These are phyloP conservation scores for Zygoascus ofunaensis DNA, from an alignment of 805 yeast species.

Conservation along the genomic window DNA sequence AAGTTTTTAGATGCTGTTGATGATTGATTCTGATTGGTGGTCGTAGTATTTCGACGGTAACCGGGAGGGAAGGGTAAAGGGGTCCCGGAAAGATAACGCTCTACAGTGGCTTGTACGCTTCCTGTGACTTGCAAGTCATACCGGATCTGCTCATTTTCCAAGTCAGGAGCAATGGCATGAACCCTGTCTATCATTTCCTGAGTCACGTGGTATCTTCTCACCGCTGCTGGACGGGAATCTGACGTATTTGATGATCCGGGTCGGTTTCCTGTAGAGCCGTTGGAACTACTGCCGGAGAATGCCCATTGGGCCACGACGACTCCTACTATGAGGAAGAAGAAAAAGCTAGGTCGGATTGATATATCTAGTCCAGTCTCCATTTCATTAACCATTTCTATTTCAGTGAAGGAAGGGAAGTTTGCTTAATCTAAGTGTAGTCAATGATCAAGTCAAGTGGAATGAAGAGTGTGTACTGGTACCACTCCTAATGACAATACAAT, in stretches of 20 bases:
- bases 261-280: neutral
- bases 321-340: slow-evolving; percentile 16
- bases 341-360: too few species aligned
- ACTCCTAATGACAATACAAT: too few species aligned
- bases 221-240: slow-evolving; percentile 2
- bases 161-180: slow-evolving; percentile 67
- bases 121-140: slow-evolving; percentile 58
- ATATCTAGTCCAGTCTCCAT: too few species aligned
- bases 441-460: too few species aligned
- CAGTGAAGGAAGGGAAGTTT: too few species aligned
- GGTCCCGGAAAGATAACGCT: slow-evolving; percentile 54
- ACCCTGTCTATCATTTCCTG: slow-evolving; percentile 73
- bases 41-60: slow-evolving; percentile 3
- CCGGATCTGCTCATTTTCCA: slow-evolving; percentile 61
- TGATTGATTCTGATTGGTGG: slow-evolving; percentile 7
- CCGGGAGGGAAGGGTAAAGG: slow-evolving; percentile 37
- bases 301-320: slow-evolving; percentile 17
- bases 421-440: too few species aligned
- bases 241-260: slow-evolving; percentile 1
- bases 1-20: slow-evolving; percentile 18
- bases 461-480: neutral
- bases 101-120: slow-evolving; percentile 72
- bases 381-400: too few species aligned
- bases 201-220: slow-evolving; percentile 26
- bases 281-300: slow-evolving; percentile 5